Conservation (phyloP, 257 asterid genomes). For the Salvia rosmarinus region DNA sequence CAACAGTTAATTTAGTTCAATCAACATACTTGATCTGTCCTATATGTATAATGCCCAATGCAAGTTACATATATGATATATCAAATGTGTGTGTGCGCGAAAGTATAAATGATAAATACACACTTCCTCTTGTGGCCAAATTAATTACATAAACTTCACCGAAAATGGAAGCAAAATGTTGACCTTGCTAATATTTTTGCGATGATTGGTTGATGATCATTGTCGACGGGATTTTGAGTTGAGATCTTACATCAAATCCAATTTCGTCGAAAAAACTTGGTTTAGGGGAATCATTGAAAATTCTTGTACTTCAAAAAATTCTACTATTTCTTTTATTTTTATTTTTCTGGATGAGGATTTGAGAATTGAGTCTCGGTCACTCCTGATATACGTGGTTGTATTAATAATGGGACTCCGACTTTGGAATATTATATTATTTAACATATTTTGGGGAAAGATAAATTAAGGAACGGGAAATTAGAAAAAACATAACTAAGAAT, state of each 20-base stretch:
- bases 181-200: neutral
- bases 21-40: neutral
- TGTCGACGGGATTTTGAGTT: conserved; percentile 15
- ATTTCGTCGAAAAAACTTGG: neutral
- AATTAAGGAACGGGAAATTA: no score
- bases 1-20: conserved; percentile 18
- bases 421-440: no score
- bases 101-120: no score
- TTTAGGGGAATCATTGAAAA: neutral
- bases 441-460: no score
- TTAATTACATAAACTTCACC: neutral
- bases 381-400: no score
- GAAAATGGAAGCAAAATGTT: conserved; percentile 13
- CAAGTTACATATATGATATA: neutral
- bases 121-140: neutral
- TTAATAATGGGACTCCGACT: no score
- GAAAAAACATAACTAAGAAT: no score
- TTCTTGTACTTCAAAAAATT: no score
- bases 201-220: conserved; percentile 25
- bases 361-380: no score
- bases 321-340: no score
- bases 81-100: neutral
- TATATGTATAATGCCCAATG: conserved; percentile 22
- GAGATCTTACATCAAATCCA: neutral
- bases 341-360: no score